Conservation (phyloP, 345 rosid species). For the Euphorbia lathyris region DNA sequence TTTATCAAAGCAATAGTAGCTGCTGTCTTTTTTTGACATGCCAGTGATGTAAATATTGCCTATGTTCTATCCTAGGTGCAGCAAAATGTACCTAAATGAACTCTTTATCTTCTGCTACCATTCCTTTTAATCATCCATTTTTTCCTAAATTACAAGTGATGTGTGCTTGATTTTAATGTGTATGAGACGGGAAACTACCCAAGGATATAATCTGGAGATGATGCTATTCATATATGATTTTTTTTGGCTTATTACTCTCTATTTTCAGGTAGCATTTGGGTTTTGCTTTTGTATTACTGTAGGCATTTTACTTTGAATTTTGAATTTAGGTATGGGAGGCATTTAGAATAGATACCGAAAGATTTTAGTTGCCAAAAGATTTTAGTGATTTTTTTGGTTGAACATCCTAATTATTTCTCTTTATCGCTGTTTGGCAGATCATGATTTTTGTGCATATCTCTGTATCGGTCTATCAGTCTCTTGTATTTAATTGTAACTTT, state of each 20-base stretch:
- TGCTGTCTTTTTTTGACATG: not conserved
- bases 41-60: not conserved
- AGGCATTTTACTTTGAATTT: not conserved
- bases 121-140: not conserved
- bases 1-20: not conserved
- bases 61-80: not conserved
- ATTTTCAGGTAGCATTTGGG: not conserved
- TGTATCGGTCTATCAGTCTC: not conserved
- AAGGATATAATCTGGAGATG: not conserved
- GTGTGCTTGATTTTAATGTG: not conserved
- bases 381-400: not conserved
- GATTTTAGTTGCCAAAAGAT: too few relatives aligned
- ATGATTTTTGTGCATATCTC: not conserved
- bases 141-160: not conserved
- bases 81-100: not conserved
- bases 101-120: not conserved
- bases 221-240: not conserved
- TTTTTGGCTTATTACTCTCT: not conserved
- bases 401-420: not conserved
- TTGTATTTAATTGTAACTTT: conserved; percentile 10
- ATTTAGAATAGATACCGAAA: not conserved
- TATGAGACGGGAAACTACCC: not conserved
- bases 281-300: not conserved
- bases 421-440: not conserved
- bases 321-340: not conserved